Evolutionary conservation across 345 rosid genomes (phyloP).

Genomic region (Sonneratia caseolaris): DNA sequence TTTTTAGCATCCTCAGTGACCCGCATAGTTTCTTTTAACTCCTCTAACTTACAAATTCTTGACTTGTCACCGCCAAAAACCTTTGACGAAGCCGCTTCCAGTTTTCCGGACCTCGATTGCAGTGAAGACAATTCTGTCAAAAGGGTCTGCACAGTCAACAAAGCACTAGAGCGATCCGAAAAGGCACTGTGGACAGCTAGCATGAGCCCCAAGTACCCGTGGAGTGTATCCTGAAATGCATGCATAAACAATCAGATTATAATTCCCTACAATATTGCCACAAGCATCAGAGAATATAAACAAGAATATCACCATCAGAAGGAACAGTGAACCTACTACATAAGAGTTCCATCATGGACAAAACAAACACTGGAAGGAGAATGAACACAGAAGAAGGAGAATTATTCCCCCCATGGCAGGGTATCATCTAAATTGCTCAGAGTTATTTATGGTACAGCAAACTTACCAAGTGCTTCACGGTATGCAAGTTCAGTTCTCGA

Average conservation of each 20-base stretch:
- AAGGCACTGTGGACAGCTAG: constrained; percentile 84
- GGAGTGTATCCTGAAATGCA: constrained; percentile 65
- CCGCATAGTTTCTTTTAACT: constrained; percentile 70
- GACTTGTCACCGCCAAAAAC: constrained; percentile 97
- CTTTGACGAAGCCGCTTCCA: constrained; percentile 88
- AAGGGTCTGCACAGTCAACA: constrained; percentile 89
- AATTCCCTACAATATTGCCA: constrained; percentile 7
- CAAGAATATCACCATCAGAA: neutral
- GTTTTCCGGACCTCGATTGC: constrained; percentile 68
- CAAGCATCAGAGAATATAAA: constrained; percentile 3
- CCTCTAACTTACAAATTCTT: constrained; percentile 78
- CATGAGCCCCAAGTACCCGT: constrained; percentile 86
- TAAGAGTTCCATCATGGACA: neutral
- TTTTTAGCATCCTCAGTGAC: constrained; percentile 81
- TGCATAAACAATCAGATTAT: neutral
- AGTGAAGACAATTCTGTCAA: constrained; percentile 65
- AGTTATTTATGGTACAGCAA: neutral
- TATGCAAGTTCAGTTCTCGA: constrained; percentile 75
- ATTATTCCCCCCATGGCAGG: neutral
- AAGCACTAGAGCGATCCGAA: constrained; percentile 74
- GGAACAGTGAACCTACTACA: neutral
- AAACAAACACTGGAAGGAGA: neutral
- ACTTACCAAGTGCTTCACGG: constrained; percentile 88
- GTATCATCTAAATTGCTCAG: neutral
- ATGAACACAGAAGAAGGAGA: neutral